Evolutionary conservation across 306 rosid genomes (phyloP).

Genomic region (Abrus precatorius): DNA sequence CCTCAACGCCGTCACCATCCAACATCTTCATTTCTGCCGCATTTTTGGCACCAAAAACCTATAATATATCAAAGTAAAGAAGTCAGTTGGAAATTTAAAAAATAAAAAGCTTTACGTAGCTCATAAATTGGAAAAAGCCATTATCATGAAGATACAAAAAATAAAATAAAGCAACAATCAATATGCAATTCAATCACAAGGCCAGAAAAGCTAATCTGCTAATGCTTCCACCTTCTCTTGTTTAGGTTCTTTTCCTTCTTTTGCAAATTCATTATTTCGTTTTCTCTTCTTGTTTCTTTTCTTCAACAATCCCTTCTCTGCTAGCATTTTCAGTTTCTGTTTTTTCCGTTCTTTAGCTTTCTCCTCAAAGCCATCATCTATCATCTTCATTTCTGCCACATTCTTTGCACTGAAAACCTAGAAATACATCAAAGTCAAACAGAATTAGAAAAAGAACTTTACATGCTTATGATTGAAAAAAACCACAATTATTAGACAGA

Average conservation of each 20-base stretch:
- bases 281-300: slow-evolving; percentile 64
- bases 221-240: slow-evolving; percentile 16
- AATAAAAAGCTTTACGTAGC: slow-evolving; percentile 4
- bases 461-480: slow-evolving; percentile 11
- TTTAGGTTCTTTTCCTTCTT: slow-evolving; percentile 28
- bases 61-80: slow-evolving; percentile 40
- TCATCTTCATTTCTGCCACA: slow-evolving; percentile 82
- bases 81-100: background rate
- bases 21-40: slow-evolving; percentile 78
- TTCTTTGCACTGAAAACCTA: slow-evolving; percentile 84
- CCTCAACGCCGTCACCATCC: slow-evolving; percentile 72
- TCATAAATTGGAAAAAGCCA: background rate
- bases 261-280: slow-evolving; percentile 48
- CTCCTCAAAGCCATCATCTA: slow-evolving; percentile 86
- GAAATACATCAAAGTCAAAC: slow-evolving; percentile 26
- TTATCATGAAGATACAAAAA: background rate
- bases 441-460: background rate
- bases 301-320: slow-evolving; percentile 76
- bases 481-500: background rate
- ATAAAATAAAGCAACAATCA: background rate
- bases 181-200: background rate
- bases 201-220: background rate
- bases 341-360: slow-evolving; percentile 75
- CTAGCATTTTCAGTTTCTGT: slow-evolving; percentile 68
- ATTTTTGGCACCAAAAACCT: slow-evolving; percentile 77